Evolutionary conservation across 305 asterid species (phyloP).

Genomic region (Plantago lanceolata): DNA sequence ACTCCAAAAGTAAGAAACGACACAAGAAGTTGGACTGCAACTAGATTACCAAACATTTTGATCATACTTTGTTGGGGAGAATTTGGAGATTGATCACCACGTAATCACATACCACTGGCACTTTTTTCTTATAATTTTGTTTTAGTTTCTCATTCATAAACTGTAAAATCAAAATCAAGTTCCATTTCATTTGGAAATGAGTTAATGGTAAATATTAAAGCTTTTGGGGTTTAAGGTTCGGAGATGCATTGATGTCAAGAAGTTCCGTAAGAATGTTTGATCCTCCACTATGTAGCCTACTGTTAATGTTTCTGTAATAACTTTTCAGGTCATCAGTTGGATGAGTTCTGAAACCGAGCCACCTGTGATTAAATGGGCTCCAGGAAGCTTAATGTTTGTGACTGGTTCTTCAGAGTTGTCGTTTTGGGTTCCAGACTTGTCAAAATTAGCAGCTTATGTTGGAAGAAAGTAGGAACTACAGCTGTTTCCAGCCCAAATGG

Average conservation of each 20-base stretch:
- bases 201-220: slow-evolving; percentile 5
- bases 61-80: no score
- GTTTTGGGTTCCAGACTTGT: slow-evolving; percentile 93
- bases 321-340: slow-evolving; percentile 86
- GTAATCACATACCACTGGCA: no score
- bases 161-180: no score
- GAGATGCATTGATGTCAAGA: not conserved
- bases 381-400: slow-evolving; percentile 91
- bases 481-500: no score
- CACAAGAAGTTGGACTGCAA: no score
- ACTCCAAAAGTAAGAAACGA: not conserved
- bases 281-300: not conserved
- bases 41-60: no score
- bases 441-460: slow-evolving; percentile 81
- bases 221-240: not conserved
- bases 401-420: slow-evolving; percentile 95
- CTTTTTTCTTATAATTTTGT: no score
- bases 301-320: slow-evolving; percentile 15
- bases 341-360: slow-evolving; percentile 85
- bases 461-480: slow-evolving; percentile 59
- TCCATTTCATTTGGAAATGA: not conserved
- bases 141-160: no score
- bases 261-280: not conserved
- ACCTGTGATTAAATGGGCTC: slow-evolving; percentile 91
- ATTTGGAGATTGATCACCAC: no score